Evolutionary conservation across 2,329 filamentous ascomycete species (phyloP), one percentile per base, ranked within the genome.

Genomic region (Xylariaceae sp.): DNA sequence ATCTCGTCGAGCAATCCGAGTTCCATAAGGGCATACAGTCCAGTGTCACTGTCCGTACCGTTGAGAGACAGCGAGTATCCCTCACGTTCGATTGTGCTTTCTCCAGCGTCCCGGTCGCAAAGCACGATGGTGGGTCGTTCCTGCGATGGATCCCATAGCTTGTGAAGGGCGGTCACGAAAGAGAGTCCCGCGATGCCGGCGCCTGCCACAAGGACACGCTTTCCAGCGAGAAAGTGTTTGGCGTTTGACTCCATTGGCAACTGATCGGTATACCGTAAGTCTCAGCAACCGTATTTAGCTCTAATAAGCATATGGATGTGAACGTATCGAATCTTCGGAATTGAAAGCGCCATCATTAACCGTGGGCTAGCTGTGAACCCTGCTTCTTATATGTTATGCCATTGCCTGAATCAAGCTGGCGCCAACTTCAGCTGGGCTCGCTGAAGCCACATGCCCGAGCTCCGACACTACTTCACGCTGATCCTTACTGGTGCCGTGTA

Each of bases 111-210:
- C 19, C 70, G 65, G 19, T 73, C 70, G 48, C 66, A 69, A 37
- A 72, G 57, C 34, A 56, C 51, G 34, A 72, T 53, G 3, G 47
- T 54, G 1, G 68, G 68, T 0, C 59, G 55, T 17, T 51, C 44
- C 26, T 54, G 37, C 0, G 41, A 38, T 2, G 55, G 44, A n/a
- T 59, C 44, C 64, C 68, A 72, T 3, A 63, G 57, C 37, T 64
- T 65, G 26, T 56, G 59, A 8, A 73, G 53, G 12, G 65, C 60
- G 37, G 64, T 52, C 19, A 61, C 63, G 41, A 74, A 73, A 6
- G 67, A 55, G 9, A 67, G 61, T 4, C 71, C 68, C 9, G 68
- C 64, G 17, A 72, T 59, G 19, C 71, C 71, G 16, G 57, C 67
- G 4, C 71, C 71, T 3, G 65, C 60, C 8, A 74, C 54, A 17